Base-by-base conservation (phyloP, 768 basidiomycete genomes). In the Pleurotus djamor region DNA sequence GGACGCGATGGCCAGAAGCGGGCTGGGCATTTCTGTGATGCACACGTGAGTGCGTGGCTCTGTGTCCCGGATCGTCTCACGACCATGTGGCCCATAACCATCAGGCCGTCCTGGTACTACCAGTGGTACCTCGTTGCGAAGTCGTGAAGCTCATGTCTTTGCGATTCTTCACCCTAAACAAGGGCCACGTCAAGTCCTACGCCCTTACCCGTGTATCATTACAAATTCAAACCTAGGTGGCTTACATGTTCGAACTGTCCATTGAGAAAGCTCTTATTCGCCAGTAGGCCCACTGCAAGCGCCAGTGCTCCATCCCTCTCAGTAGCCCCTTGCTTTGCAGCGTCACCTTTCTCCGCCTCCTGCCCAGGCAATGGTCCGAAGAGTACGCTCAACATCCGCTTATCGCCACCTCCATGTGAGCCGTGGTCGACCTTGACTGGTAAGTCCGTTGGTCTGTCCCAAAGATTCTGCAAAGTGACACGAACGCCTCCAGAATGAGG, bases 181-280 rank as follows among this genome's bases (percentile, higher is more conserved):
- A 28, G 21, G 21, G 21, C 21, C 3, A 28, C 3, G 21, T 28
- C 21, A 28, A 28, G 21, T 28, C 21, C 21, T 28, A 28, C 21
- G 21, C 21, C 21, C 21, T 28, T 28, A 28, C 21, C 21, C 21
- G 21, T 28, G 21, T 28, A 41, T 41, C 9, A 41, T 41, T 41
- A 41, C 38, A 41, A n/a, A 9, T n/a, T n/a, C 38, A 70, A 61
- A 47, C 66, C 64, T 58, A 77, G 61, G 54, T 65, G 67, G 48
- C 71, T 69, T 10, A 80, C 63, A 43, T 76, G 67, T 9, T 77
- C 68, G 64, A 80, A 75, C 61, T 79, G 68, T 9, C 74, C 77
- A 3, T 74, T 78, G 65, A 71, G 75, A 68, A 82, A 80, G 56
- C 76, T 79, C 68, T 81, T 77, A 61, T 82, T 83, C 9, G 82